Evolutionary conservation across 139 green algal species (phyloP), one percentile per base, ranked within the genome.

Genomic region (Chlorella sp.): DNA sequence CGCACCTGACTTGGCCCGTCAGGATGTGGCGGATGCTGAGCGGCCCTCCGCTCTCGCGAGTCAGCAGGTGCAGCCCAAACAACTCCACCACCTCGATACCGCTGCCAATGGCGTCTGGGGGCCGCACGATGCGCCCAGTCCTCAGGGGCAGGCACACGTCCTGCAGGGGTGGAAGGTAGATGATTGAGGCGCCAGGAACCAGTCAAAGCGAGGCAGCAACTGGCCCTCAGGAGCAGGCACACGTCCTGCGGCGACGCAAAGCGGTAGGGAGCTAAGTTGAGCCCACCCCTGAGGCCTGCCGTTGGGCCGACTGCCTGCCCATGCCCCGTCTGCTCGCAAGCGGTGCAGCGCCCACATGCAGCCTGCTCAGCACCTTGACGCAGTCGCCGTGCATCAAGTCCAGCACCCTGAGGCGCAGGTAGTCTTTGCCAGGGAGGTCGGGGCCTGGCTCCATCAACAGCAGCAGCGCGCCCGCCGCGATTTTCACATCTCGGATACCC

Each of bases 41-140:
- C 38, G 76, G 76, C 9, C 76, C 76, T 30, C 58, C 58, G 7
- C 11, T 30, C 56, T 34, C n/a, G 58, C 73, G 73, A 28, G 65
- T 68, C 28, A 82, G 56, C 56, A 82, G 58, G 76, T 82, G 76
- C 58, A 30, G 58, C 16, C 76, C 76, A 60, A 82, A 73, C 76
- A 82, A 40, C 76, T 82, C 76, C 26, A 73, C 76, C 76, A 82
- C 38, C 76, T 82, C 56, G 26, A 73, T 24, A 43, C 20, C 0
- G n/a, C 56, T 24, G 58, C 14, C 70, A 38, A 24, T 26, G 51
- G 51, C 14, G 22, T 11, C 51, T 60, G 51, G 51, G 51, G 51
- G 24, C 2, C 11, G 13, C 72, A 19, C 9, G 41, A 6, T 30
- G 41, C n/a, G n/a, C n/a, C n/a, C n/a, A n/a, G n/a, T n/a, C 72